Evolutionary conservation across 2,329 filamentous ascomycete species (phyloP), one percentile per base, ranked within the genome.

Genomic region (Fusarium chaquense): DNA sequence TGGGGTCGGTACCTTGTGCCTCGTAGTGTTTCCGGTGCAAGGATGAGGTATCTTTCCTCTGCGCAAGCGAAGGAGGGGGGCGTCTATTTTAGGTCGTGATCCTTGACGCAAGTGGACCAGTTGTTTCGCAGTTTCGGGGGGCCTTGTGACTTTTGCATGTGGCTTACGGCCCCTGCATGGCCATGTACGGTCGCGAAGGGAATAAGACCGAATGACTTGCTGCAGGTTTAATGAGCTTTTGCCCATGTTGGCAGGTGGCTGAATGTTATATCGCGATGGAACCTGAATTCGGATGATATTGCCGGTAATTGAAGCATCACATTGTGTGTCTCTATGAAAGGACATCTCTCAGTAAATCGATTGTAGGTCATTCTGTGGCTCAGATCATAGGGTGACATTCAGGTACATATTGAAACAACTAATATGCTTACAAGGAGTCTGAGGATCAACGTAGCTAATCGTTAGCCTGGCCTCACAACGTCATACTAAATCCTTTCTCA

Each of bases 121-220:
- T 57, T 12, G 20, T 12, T 53, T 46, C 46, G 38, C 38, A 47
- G 22, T 13, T 18, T 24, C 22, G 20, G 16, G 13, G 22, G 18
- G 53, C 33, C 45, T 38, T 49, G 36, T 65, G 62, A 65, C 43
- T 12, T 0, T 30, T 12, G 47, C 62, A 65, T 61, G 62, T 61
- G 62, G 46, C 38, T 49, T 62, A 45, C 41, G 13, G 47, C 60
- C 57, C 51, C 41, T 60, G 57, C 57, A 57, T 54, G n/a, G 20
- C 20, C 11, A 47, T 47, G 44, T n/a, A 41, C 16, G 33, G 26
- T 33, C 22, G 30, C 33, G 24, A 26, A 41, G 33, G 16, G 16
- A 22, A 32, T 30, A 26, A 41, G 12, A 24, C 33, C 45, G 35
- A 50, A 28, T 61, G 57, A 59, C 50, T 46, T 28, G 35, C 36